Evolutionary conservation across 352 stramenopile genomes (phyloP), one percentile per base, ranked within the genome.

Genomic region (Pythium aristosporum): DNA sequence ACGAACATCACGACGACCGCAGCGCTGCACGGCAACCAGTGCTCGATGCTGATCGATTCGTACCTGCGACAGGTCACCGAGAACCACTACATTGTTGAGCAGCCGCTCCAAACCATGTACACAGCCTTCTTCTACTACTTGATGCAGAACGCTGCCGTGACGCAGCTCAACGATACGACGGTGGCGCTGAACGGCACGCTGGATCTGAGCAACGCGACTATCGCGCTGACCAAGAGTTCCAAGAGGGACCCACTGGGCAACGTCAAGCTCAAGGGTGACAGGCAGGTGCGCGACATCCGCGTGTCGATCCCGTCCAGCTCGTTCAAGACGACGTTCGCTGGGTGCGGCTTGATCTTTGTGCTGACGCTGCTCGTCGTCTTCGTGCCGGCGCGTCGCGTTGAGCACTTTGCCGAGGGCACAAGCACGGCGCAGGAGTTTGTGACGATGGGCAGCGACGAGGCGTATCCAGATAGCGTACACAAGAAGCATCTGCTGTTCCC

Each of bases 41-140:
- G 76, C 53, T 83, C 74, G 11, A 59, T 72, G 9, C 62, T 82
- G 3, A 68, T 79, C 18, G 78, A 87, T 47, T 79, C 78, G 61
- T 87, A 74, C 58, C 61, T 88, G 23, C 25, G 37, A 2, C 76
- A 85, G 43, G 21, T 85, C 39, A 64, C 80, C 20, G 32, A 32
- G 5, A 88, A 88, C 51, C 53, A 78, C 46, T 85, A 76, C 61
- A 82, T 70, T 36, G 6, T 83, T 12, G 69, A 85, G 9, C 57
- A 74, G 15, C 71, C 76, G 3, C 51, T 80, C 5, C 79, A 85
- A 55, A 44, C 63, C 0, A 68, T 82, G 63, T 85, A 85, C 65
- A 85, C 73, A 16, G 74, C 77, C 9, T 73, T 71, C 52, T 49
- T 88, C 11, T 83, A 79, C 46, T 88, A 80, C 47, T 28, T 88